Base-by-base conservation (phyloP, 2,329 filamentous ascomycete genomes). In the Purpureocillium lavendulum region DNA sequence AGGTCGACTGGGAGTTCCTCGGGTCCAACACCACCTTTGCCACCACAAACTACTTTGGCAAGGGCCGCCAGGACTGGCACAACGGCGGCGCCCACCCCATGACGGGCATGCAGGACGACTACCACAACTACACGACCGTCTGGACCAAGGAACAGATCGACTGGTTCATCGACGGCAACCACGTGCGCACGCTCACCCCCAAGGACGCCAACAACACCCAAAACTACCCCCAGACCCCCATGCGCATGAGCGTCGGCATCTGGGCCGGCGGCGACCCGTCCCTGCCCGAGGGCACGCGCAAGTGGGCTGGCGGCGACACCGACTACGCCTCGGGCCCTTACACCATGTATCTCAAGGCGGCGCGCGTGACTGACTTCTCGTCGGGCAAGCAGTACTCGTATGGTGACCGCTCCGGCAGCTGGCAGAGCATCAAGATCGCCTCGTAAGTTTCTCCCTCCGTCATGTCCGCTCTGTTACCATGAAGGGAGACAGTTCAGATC, bases 1-100 rank as follows among this genome's bases (percentile, higher is more conserved):
- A 94, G 62, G 80, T 94, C 31, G 88, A 95, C 56, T 90, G 86
- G 77, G 86, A 92, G 56, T 84, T 86, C 54, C 71, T 87, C 42
- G 86, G 86, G 34, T 72, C 72, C 41, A 81, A 86, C 54, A 61
- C 66, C 40, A 75, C 69, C 13, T 62, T 71, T 28, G 82, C 76
- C 8, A 72, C 84, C 50, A 82, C 77, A 49, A 89, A 90, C 66
- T 90, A 82, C 64, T 90, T 84, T 52, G 82, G 84, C 58, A 87
- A 89, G 66, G 85, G 84, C 36, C 68, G 62, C 65, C 66, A 77
- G 62, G 58, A 84, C 67, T 56, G 69, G 62, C 70, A 77, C 51
- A 80, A 83, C 46, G 83, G 75, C 45, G 68, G 67, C 33, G 76
- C 78, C 57, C 71, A 83, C 52, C 58, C 64, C 9, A 61, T 75